A percentile compares a stretch with the other conserved stretches of the same genome.
These are phyloP conservation scores for Soucietia sequanensis DNA, from an alignment of 805 yeast genomes.

Conservation along the genomic window DNA sequence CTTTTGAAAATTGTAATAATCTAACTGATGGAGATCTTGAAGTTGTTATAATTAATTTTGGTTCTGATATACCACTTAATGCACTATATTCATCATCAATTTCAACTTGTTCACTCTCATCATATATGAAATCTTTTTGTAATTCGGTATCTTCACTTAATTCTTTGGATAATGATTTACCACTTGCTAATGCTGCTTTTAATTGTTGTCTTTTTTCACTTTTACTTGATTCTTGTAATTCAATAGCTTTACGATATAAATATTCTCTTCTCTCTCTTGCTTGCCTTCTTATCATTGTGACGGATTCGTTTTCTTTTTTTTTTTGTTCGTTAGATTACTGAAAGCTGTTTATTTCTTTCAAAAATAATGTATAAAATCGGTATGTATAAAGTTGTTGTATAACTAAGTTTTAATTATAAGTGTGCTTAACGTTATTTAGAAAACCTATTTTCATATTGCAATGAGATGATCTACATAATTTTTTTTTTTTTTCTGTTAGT, in stretches of 20 bases:
- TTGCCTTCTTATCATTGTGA: constrained; percentile 76
- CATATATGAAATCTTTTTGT: constrained; percentile 81
- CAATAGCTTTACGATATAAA: constrained; percentile 82
- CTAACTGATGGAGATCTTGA: constrained; percentile 87
- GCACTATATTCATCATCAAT: constrained; percentile 93
- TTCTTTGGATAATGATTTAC: constrained; percentile 87
- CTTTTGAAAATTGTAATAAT: constrained; percentile 89
- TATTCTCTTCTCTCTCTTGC: constrained; percentile 97
- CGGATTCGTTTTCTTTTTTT: no score
- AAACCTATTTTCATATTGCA: no score
- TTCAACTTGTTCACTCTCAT: constrained; percentile 66
- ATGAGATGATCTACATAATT: no score
- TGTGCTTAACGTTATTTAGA: no score
- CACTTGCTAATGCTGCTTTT: constrained; percentile 85
- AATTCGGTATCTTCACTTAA: constrained; percentile 81
- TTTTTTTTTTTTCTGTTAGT: no score
- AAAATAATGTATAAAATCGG: no score
- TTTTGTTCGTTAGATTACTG: no score
- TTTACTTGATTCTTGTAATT: constrained; percentile 82
- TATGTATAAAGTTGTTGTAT: no score
- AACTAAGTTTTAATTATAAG: no score
- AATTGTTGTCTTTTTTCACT: constrained; percentile 85
- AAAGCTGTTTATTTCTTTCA: no score
- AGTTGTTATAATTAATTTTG: constrained; percentile 88
- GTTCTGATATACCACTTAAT: constrained; percentile 84